A percentile compares a stretch with the other conserved stretches of the same genome.
These are phyloP conservation scores for Orbilia brochopaga DNA, from an alignment of 2,329 filamentous ascomycete genomes.

Conservation along the genomic window DNA sequence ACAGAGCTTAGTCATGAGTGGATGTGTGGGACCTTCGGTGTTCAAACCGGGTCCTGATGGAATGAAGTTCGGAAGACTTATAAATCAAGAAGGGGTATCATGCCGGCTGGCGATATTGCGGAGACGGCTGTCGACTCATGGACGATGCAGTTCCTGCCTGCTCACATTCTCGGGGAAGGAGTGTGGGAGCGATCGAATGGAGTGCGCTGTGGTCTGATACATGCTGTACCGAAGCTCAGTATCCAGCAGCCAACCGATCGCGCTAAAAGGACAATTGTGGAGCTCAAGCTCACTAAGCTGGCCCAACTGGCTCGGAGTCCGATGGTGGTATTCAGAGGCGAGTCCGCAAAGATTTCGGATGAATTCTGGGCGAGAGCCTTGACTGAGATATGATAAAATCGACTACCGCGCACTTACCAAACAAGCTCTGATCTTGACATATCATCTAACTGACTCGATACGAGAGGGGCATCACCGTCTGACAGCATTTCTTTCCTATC, in stretches of 20 bases:
- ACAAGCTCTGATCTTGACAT: not conserved
- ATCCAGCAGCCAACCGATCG: not conserved
- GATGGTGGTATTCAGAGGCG: constrained; percentile 22
- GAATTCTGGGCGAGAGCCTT: constrained; percentile 20
- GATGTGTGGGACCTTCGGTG: not conserved
- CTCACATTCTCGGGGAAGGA: not conserved
- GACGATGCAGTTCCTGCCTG: not conserved
- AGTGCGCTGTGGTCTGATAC: not conserved
- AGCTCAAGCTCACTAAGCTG: constrained; percentile 29
- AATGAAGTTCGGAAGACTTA: not conserved
- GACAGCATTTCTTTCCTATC: not conserved
- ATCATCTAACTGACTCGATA: not conserved
- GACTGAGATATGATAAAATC: not conserved
- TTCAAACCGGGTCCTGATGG: not conserved
- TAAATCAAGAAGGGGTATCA: not conserved
- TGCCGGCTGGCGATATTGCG: not conserved
- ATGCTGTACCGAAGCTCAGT: not conserved
- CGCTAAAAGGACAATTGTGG: constrained; percentile 17
- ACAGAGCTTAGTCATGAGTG: not conserved
- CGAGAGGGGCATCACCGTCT: not conserved
- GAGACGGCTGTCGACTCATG: not conserved
- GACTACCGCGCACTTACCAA: not conserved
- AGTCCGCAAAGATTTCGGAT: constrained; percentile 47
- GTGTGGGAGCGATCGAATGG: not conserved
- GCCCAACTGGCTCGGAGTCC: constrained; percentile 45